A percentile compares a stretch with the other conserved stretches of the same genome.
These are phyloP conservation scores for Talaromyces piceae DNA, from an alignment of 2,329 filamentous ascomycete species.

Conservation along the genomic window DNA sequence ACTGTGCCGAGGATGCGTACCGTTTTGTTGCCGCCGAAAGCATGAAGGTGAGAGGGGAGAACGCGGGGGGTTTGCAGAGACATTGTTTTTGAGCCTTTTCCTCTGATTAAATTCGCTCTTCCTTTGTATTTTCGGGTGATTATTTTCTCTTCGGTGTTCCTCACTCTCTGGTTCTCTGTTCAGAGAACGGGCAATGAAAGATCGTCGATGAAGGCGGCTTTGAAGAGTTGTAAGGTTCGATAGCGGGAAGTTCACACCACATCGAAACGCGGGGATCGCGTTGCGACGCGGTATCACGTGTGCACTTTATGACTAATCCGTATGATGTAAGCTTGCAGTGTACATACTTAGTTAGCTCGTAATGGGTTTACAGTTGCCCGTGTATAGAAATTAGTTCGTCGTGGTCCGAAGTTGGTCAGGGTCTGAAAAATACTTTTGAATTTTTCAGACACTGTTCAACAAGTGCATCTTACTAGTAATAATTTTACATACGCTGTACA, in stretches of 20 bases:
- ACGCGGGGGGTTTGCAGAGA: slow-evolving; percentile 71
- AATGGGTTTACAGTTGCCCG: too few species aligned
- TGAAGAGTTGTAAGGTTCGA: neutral
- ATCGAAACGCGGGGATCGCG: neutral
- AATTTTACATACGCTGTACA: too few species aligned
- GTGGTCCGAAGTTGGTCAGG: too few species aligned
- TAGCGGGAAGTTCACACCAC: neutral
- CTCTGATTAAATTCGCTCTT: neutral
- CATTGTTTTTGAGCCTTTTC: neutral
- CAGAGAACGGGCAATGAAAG: neutral
- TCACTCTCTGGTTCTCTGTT: too few species aligned
- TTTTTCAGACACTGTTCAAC: too few species aligned
- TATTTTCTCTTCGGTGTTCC: too few species aligned
- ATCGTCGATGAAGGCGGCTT: neutral
- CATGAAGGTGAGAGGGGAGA: slow-evolving; percentile 69
- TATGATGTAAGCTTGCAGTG: neutral
- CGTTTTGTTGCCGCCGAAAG: slow-evolving; percentile 55
- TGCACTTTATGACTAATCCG: neutral
- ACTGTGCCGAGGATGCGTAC: slow-evolving; percentile 86
- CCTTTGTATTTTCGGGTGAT: neutral
- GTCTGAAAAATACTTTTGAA: too few species aligned
- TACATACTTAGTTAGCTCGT: too few species aligned
- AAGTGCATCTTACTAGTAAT: too few species aligned
- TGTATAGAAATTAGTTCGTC: too few species aligned
- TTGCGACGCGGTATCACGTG: neutral